Conservation (phyloP, 164 flowering plant genomes). For the Umbilicus rupestris region DNA sequence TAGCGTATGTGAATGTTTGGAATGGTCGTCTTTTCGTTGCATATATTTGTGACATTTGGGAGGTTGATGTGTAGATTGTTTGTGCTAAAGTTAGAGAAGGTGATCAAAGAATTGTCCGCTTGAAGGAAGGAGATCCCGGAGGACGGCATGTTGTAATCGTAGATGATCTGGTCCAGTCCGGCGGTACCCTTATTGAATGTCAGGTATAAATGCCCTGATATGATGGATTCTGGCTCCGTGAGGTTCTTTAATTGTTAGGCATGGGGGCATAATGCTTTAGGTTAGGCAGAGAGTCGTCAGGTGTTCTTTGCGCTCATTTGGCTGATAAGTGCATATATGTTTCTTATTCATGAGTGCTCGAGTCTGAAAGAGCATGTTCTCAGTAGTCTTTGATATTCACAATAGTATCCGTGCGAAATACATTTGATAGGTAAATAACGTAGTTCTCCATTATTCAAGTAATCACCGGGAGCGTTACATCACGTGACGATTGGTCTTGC, state of each 20-base stretch:
- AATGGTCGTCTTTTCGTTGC: background rate
- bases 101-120: slow-evolving; percentile 74
- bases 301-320: background rate
- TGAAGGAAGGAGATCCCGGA: slow-evolving; percentile 87
- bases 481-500: background rate
- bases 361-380: too few species aligned
- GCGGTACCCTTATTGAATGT: slow-evolving; percentile 91
- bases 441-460: background rate
- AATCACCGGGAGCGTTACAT: background rate
- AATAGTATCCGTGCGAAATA: too few species aligned
- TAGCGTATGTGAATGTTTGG: background rate
- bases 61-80: slow-evolving; percentile 46
- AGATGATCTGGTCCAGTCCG: slow-evolving; percentile 98
- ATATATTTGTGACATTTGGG: background rate
- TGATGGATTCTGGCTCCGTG: background rate
- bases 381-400: too few species aligned
- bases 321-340: background rate
- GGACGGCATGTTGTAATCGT: slow-evolving; percentile 96
- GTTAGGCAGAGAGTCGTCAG: background rate
- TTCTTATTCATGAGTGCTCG: too few species aligned
- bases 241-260: background rate
- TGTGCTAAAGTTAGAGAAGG: slow-evolving; percentile 98
- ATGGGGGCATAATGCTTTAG: background rate
- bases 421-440: background rate
- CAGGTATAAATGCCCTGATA: slow-evolving; percentile 41